Percentiles rank a stretch among this genome's conserved stretches.
phyloP scores from a whole-genome alignment of 164 flowering plant species.

The Magnolia sinica region DNA sequence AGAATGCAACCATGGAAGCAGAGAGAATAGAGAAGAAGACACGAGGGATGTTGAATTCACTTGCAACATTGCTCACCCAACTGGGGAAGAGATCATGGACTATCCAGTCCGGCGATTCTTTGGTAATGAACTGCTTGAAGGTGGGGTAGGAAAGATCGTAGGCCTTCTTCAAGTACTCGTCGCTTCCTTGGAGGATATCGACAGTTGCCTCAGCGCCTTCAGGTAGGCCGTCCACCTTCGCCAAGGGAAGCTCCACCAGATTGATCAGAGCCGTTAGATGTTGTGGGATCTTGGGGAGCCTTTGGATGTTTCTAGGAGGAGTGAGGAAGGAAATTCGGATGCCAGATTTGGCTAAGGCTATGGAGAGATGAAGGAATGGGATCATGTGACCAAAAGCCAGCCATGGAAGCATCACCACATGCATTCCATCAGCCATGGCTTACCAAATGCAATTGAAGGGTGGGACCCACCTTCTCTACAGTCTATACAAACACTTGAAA shows the following conservation, averaged over 20 bases:
- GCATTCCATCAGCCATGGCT: background rate
- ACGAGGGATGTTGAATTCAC: slow-evolving; percentile 11
- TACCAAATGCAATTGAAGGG: too few relatives aligned
- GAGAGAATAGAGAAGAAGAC: slow-evolving; percentile 19
- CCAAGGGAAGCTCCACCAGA: slow-evolving; percentile 31
- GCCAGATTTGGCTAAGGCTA: slow-evolving; percentile 25
- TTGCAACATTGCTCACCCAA: slow-evolving; percentile 25
- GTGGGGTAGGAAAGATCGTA: background rate
- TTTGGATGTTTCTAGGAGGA: slow-evolving; percentile 34
- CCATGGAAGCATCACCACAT: slow-evolving; percentile 33
- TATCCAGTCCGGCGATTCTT: slow-evolving; percentile 29
- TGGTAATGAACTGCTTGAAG: slow-evolving; percentile 14
- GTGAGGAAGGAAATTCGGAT: slow-evolving; percentile 25
- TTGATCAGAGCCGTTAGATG: slow-evolving; percentile 15
- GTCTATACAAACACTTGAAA: too few relatives aligned
- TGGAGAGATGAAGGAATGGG: slow-evolving; percentile 33
- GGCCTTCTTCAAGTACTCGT: background rate
- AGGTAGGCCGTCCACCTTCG: slow-evolving; percentile 27
- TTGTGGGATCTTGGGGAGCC: slow-evolving; percentile 37
- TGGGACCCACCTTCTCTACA: too few relatives aligned
- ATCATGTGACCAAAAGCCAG: slow-evolving; percentile 36
- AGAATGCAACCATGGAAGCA: slow-evolving; percentile 14
- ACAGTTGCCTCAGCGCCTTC: slow-evolving; percentile 36
- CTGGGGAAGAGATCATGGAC: slow-evolving; percentile 26
- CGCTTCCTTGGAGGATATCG: slow-evolving; percentile 28